Evolutionary conservation across 495 filamentous ascomycete genomes (phyloP), one percentile per base, ranked within the genome.

Genomic region (Penicillium subrubescens): DNA sequence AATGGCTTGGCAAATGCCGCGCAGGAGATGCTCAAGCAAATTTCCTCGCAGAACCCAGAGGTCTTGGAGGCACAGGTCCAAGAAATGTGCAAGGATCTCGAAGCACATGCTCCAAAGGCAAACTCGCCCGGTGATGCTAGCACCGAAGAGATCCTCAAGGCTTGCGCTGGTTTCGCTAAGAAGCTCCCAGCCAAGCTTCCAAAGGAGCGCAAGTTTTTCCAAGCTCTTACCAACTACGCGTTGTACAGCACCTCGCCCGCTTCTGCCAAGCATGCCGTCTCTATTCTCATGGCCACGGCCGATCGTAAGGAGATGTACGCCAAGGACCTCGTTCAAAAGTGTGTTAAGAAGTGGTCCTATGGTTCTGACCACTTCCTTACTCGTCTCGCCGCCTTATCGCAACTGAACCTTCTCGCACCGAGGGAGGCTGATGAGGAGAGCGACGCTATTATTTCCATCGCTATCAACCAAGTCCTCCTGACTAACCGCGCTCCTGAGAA

Each of bases 231-330:
- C 46, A 88, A 82, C 63, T 97, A 92, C 72, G 91, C 94, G 3
- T 82, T 93, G 23, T 88, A 92, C 71, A 94, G 95, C 44, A 82
- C 84, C 33, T 94, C 95, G 3, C 85, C 92, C 14, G 88, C 88
- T 66, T 91, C 91, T 17, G 92, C 94, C 10, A 99, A 98, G 75
- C 89, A 97, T 77, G 96, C 95, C 0, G 89, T 98, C 39, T 91
- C 91, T 29, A 92, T 98, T 70, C 81, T 98, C 58, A 88, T 96
- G 81, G 88, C 90, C 25, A 88, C 88, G 15, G 85, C 90, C 31
- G 90, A 95, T 37, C 87, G 89, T 39, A 94, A 92, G 70, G 92
- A 95, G 65, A 87, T 93, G 86, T 90, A 93, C 62, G 91, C 92
- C 3, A 91, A 90, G 51, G 94, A 97, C 68, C 80, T 99, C 3